Evolutionary conservation across 331 rosid species (phyloP), one percentile per base, ranked within the genome.

Genomic region (Spiraea crenata): DNA sequence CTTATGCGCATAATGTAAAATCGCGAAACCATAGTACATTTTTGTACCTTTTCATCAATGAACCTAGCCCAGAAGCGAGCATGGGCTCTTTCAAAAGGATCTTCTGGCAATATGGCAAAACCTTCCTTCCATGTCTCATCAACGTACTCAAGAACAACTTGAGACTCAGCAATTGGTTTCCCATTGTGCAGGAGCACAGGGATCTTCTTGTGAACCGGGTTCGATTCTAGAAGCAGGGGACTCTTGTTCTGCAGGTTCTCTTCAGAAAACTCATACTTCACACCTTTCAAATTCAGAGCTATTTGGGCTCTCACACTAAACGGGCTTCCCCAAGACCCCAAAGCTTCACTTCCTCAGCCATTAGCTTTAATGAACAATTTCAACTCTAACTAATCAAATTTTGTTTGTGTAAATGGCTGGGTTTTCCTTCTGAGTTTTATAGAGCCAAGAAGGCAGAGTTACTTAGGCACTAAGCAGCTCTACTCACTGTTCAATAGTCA

Each of bases 21-120:
- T 25, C 31, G 2, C 31, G 31, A 25, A 25, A 25, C 2, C 2
- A 4, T 19, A 56, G 7, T 19, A 4, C 25, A 25, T 45, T 9
- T 56, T 6, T 3, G 51, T 65, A 85, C 86, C 84, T 81, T 81
- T 2, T 83, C 84, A 54, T 88, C 90, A 0, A 82, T 73, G 77
- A 75, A 83, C 15, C 71, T 82, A 14, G 89, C 57, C 93, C 89
- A 85, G 56, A 88, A 88, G 3, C 90, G 82, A 11, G 87, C 85
- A 13, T 45, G 4, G 31, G 93, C 84, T 72, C 78, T 82, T 3
- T 80, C 42, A 4, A 69, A 61, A 56, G 84, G 83, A 3, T 81
- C 42, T 34, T 69, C 9, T 2, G 90, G 87, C 45, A 89, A 81
- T 39, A 86, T 51, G 17, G 88, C 77, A 2, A 60, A 60, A 4